phyloP scores from a whole-genome alignment of 1,284 basidiomycete species.

The Volvariella volvacea region DNA sequence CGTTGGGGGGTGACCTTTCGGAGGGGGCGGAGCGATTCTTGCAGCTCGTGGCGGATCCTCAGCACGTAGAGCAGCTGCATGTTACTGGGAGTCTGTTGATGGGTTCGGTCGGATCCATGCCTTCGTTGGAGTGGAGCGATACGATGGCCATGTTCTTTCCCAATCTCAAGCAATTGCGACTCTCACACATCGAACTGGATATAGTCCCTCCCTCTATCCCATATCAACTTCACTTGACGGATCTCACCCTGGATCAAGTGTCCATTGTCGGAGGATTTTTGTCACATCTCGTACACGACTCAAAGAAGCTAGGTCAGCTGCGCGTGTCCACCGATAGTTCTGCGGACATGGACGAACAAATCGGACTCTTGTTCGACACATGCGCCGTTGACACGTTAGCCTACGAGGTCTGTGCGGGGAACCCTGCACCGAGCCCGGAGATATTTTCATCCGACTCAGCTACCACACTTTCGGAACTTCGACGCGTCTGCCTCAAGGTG shows the following conservation, averaged over 20 bases:
- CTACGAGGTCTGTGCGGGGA: conserved; percentile 25
- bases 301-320: conserved; percentile 26
- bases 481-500: conserved; percentile 29
- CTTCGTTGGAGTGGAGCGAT: conserved; percentile 37
- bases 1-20: conserved; percentile 40
- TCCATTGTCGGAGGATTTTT: conserved; percentile 33
- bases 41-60: conserved; percentile 30
- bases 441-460: conserved; percentile 17
- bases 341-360: conserved; percentile 29
- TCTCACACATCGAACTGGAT: conserved; percentile 38
- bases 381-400: conserved; percentile 26
- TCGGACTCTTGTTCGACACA: conserved; percentile 29
- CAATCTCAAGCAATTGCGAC: conserved; percentile 27
- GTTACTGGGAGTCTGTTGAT: conserved; percentile 34
- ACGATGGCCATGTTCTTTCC: conserved; percentile 28
- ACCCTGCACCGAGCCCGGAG: conserved; percentile 14
- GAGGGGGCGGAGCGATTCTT: conserved; percentile 40
- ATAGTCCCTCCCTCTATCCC: conserved; percentile 28
- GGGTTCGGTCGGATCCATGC: conserved; percentile 15
- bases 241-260: conserved; percentile 38
- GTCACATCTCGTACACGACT: conserved; percentile 29
- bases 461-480: conserved; percentile 16
- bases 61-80: conserved; percentile 33
- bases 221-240: conserved; percentile 26
- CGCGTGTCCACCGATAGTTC: conserved; percentile 25